Evolutionary conservation across 805 yeast genomes (phyloP).

Genomic region (Hanseniaspora hatyaiensis): DNA sequence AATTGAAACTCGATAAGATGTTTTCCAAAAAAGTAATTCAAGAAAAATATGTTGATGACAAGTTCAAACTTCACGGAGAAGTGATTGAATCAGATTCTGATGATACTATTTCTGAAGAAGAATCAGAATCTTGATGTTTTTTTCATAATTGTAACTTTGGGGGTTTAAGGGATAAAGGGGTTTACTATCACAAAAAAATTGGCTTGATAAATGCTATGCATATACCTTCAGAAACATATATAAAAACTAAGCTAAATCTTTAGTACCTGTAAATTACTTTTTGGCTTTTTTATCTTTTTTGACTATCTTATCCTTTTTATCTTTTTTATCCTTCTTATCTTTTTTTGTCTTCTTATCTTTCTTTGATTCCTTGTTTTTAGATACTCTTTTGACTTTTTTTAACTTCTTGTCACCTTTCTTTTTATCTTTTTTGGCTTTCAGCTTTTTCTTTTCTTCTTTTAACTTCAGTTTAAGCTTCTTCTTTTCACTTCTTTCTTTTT

Average conservation of each 20-base stretch:
- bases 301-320: conserved; percentile 21
- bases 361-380: conserved; percentile 15
- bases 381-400: conserved; percentile 17
- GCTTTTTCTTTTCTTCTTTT: conserved; percentile 18
- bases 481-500: conserved; percentile 17
- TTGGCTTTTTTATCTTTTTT: conserved; percentile 22
- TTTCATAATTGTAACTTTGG: too few relatives aligned
- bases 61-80: conserved; percentile 8
- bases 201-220: too few relatives aligned
- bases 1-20: background rate
- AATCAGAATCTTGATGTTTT: background rate
- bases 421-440: conserved; percentile 17
- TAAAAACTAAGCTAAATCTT: too few relatives aligned
- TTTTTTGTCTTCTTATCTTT: conserved; percentile 19
- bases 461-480: conserved; percentile 19
- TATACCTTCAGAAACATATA: too few relatives aligned
- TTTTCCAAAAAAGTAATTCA: background rate
- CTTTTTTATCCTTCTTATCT: conserved; percentile 20
- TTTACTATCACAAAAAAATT: too few relatives aligned
- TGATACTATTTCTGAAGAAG: conserved; percentile 8
- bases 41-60: conserved; percentile 2
- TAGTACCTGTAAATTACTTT: conserved; percentile 15
- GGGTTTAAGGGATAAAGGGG: too few relatives aligned
- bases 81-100: too few relatives aligned
- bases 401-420: conserved; percentile 20